Base-by-base conservation (phyloP, 2,329 filamentous ascomycete species). In the Furcasterigmium furcatum region DNA sequence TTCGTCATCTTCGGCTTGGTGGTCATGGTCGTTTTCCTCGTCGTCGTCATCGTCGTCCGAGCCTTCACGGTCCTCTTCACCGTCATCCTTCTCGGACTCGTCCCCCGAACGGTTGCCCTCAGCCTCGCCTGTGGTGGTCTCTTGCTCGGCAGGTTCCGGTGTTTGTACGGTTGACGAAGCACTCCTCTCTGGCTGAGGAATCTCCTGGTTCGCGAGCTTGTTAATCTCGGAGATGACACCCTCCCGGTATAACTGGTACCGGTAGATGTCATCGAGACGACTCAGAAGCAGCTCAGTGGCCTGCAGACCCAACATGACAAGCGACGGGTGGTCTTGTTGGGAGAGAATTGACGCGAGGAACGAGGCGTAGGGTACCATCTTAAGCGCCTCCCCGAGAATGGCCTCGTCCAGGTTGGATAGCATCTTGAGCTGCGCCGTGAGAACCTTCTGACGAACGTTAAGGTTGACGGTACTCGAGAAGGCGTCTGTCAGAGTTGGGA, bases 401-500 rank as follows among this genome's bases (percentile, higher is more conserved):
- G 79, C 76, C 36, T 82, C 84, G 55, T 96, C 90, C n/a, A 99
- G 71, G 53, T 96, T 96, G 12, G 91, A 96, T 9, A 99, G 78
- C 90, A 99, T 97, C 70, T 97, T 97, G 38, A 97, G 72, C 59
- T 99, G 94, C n/a, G 92, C 94, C 18, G 84, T 89, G 27, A 99
- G 76, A 3, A 99, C 94, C 67, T 96, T 96, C 61, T 97, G 90
- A 19, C 95, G 87, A 34, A 99, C 94, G 46, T 83, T 90, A 14
- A 97, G 71, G 60, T 99, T 99, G 52, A 99, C 92, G 1, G 94
- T 99, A 65, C 94, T 97, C 10, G 94, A 96, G 61, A 95, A 99
- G 1, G 91, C 92, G 63, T 99, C 91, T 24, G 94, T 97, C 51
- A 99, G 72, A 3, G 94, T 99, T 1, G 94, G 94, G 52, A 99